A percentile compares a stretch with the other conserved stretches of the same genome.
Conservation (phyloP, 2,329 filamentous ascomycete species). For the Parafenestella ontariensis region DNA sequence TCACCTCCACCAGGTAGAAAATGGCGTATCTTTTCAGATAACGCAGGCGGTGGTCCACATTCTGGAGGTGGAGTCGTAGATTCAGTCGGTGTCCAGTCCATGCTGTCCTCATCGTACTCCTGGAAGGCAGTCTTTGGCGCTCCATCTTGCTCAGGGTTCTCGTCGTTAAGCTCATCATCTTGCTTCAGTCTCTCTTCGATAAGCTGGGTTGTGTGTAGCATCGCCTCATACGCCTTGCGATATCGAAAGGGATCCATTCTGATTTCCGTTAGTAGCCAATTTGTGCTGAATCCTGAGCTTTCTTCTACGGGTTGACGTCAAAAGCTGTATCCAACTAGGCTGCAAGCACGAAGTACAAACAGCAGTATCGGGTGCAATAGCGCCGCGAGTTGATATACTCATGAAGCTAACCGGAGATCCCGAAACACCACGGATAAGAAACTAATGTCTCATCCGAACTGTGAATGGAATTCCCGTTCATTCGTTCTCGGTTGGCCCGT, state of each 20-base stretch:
- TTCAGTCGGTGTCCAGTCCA: constrained; percentile 49
- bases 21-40: constrained; percentile 41
- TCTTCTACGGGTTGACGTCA: neutral
- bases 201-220: constrained; percentile 45
- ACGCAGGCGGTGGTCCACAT: constrained; percentile 38
- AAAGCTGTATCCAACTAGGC: neutral
- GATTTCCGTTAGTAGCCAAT: constrained; percentile 21
- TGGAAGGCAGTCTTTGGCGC: constrained; percentile 21
- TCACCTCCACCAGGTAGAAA: constrained; percentile 37
- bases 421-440: constrained; percentile 4
- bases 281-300: constrained; percentile 3
- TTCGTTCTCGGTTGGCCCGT: constrained; percentile 14
- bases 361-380: neutral
- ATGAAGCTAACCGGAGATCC: constrained; percentile 11
- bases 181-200: constrained; percentile 41
- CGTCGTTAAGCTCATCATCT: constrained; percentile 15
- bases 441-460: constrained; percentile 3
- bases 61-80: constrained; percentile 34
- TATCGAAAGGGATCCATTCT: constrained; percentile 48
- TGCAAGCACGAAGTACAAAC: constrained; percentile 8
- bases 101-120: constrained; percentile 45
- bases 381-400: constrained; percentile 7
- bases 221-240: constrained; percentile 47
- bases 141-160: constrained; percentile 9
- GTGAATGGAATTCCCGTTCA: constrained; percentile 3